These are phyloP conservation scores for Sporothrix curviconia DNA, from an alignment of 2,329 filamentous ascomycete species.

Conservation along the genomic window DNA sequence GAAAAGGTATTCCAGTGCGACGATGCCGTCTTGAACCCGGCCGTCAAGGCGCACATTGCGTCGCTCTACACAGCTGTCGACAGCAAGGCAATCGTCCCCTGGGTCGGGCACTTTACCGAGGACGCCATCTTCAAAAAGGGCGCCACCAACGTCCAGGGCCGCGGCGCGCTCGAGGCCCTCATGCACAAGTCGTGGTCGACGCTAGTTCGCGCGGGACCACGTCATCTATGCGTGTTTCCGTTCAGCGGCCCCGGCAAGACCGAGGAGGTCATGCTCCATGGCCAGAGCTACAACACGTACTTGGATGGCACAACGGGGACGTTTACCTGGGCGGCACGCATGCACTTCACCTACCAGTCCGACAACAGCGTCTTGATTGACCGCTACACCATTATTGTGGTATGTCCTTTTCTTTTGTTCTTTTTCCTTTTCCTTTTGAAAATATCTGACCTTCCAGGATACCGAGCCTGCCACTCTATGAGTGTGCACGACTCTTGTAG, in stretches of 20 bases:
- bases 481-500: background rate
- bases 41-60: slow-evolving; percentile 16
- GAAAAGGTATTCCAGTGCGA: slow-evolving; percentile 15
- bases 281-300: slow-evolving; percentile 15
- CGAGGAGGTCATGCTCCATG: slow-evolving; percentile 18
- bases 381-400: slow-evolving; percentile 17
- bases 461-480: background rate
- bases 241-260: slow-evolving; percentile 4
- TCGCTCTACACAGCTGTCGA: slow-evolving; percentile 16
- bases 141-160: slow-evolving; percentile 14
- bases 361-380: slow-evolving; percentile 15
- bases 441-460: background rate
- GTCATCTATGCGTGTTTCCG: slow-evolving; percentile 15
- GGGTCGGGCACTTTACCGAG: slow-evolving; percentile 15
- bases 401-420: background rate
- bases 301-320: slow-evolving; percentile 10
- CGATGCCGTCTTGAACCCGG: slow-evolving; percentile 12
- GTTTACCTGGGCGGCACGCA: slow-evolving; percentile 17
- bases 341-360: slow-evolving; percentile 11
- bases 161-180: slow-evolving; percentile 6
- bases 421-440: background rate
- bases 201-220: slow-evolving; percentile 14
- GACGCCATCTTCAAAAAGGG: slow-evolving; percentile 16
- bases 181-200: slow-evolving; percentile 12
- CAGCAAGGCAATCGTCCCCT: slow-evolving; percentile 4